These are phyloP conservation scores for Leishmania guyanensis DNA, from an alignment of 208 protist genomes.

Conservation along the genomic window DNA sequence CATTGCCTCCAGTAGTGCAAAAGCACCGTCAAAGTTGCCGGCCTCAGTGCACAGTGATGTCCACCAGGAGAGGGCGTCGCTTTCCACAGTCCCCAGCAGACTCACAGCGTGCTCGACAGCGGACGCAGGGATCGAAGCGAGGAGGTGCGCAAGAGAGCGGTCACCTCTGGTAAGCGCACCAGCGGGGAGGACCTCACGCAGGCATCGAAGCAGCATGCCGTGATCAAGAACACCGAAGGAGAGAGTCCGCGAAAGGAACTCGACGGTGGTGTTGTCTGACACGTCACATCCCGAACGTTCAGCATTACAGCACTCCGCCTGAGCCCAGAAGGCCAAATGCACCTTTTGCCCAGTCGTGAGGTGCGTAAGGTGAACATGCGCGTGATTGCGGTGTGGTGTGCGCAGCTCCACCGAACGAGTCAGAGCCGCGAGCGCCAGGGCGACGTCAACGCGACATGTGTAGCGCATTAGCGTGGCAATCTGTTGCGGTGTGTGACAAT, in stretches of 20 bases:
- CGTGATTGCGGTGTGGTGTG: slow-evolving; percentile 20
- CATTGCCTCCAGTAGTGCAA: slow-evolving; percentile 26
- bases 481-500: slow-evolving; percentile 42
- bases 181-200: slow-evolving; percentile 19
- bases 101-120: slow-evolving; percentile 20
- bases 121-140: slow-evolving; percentile 13
- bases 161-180: slow-evolving; percentile 13
- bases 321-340: background rate
- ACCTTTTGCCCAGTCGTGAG: background rate
- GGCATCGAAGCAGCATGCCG: slow-evolving; percentile 8
- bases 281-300: background rate
- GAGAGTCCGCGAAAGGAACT: slow-evolving; percentile 4
- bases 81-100: slow-evolving; percentile 11
- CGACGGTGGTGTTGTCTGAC: background rate
- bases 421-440: slow-evolving; percentile 30
- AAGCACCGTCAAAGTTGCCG: slow-evolving; percentile 25
- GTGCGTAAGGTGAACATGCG: slow-evolving; percentile 23
- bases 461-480: slow-evolving; percentile 48
- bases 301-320: slow-evolving; percentile 2
- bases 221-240: slow-evolving; percentile 12
- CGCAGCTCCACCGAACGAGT: slow-evolving; percentile 7
- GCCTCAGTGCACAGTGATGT: slow-evolving; percentile 20
- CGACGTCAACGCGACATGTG: slow-evolving; percentile 26
- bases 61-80: slow-evolving; percentile 37
- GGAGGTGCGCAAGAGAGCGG: slow-evolving; percentile 25